These are phyloP conservation scores for Colletotrichum liriopes DNA, from an alignment of 2,329 filamentous ascomycete genomes.

Conservation along the genomic window DNA sequence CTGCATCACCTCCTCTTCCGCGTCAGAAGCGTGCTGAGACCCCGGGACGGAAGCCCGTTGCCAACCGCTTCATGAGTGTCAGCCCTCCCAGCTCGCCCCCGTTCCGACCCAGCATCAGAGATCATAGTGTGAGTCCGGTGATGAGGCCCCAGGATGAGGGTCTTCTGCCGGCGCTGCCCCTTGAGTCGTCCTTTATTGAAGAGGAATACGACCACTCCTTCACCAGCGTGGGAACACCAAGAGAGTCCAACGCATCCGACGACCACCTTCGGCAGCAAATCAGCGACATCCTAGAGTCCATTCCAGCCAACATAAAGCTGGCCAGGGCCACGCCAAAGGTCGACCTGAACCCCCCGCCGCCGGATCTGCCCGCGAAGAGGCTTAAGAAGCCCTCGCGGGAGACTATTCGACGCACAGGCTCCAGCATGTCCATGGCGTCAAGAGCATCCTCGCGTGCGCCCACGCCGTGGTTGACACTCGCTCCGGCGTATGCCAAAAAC, in stretches of 20 bases:
- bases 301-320: conserved; percentile 85
- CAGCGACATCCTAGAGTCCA: conserved; percentile 81
- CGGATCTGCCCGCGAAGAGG: conserved; percentile 68
- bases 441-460: conserved; percentile 64
- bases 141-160: conserved; percentile 38
- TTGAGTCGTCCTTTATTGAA: conserved; percentile 62
- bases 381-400: conserved; percentile 62
- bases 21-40: conserved; percentile 46
- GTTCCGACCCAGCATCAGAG: conserved; percentile 31
- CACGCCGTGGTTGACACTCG: conserved; percentile 79
- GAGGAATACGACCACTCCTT: conserved; percentile 64
- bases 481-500: conserved; percentile 70
- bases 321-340: conserved; percentile 65
- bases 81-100: conserved; percentile 68
- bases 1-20: conserved; percentile 60
- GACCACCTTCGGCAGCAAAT: conserved; percentile 86
- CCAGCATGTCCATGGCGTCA: conserved; percentile 61
- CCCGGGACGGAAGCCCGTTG: conserved; percentile 16
- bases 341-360: conserved; percentile 73
- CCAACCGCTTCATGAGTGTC: conserved; percentile 53
- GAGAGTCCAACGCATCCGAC: conserved; percentile 63
- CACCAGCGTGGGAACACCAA: conserved; percentile 53
- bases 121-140: conserved; percentile 38
- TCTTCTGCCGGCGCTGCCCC: conserved; percentile 56
- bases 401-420: conserved; percentile 63